Evolutionary conservation across 2,329 filamentous ascomycete genomes (phyloP), one percentile per base, ranked within the genome.

Genomic region (Trichoderma afroharzianum): DNA sequence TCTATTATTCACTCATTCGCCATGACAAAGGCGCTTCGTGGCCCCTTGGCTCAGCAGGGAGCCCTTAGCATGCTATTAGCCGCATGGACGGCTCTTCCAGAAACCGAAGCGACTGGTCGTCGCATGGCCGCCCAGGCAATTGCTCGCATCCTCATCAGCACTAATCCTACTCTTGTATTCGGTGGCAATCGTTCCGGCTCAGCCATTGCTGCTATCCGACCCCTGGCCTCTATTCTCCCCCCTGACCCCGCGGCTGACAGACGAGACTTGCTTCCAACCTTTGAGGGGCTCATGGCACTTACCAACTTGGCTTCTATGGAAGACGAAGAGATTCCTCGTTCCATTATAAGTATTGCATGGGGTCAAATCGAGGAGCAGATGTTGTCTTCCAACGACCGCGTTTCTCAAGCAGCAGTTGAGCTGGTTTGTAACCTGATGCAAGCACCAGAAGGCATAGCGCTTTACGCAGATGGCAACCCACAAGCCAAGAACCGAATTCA

Each of bases 251-350:
- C 84, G 2, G 84, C 86, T 3, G 88, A 91, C 59, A 88, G 88
- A 1, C 88, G 91, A 66, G 93, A 97, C 79, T 88, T 98, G 15
- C 87, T 99, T 0, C 94, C 96, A 0, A 91, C 92, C 0, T 99
- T 98, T 76, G 96, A 99, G 81, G 88, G 92, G 0, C 87, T 99
- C 9, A 92, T 98, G 80, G 95, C 96, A 0, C 88, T 99, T 43
- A 98, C 96, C 0, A 99, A 99, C 76, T 88, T 99, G 8, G 96
- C 95, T 0, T 97, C 93, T 0, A 88, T 91, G 14, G 91, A 95
- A 68, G 87, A 91, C 72, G 85, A 89, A 39, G 88, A 90, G 6
- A 86, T 88, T 6, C 88, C 91, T 58, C 85, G 87, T 43, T 85
- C 87, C 18, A 95, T 97, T 63, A 89, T 97, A 43, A 89, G 92